These are phyloP conservation scores for Schoenoplectus triqueter DNA, from an alignment of 202 grass and related monocot species.

Conservation along the genomic window DNA sequence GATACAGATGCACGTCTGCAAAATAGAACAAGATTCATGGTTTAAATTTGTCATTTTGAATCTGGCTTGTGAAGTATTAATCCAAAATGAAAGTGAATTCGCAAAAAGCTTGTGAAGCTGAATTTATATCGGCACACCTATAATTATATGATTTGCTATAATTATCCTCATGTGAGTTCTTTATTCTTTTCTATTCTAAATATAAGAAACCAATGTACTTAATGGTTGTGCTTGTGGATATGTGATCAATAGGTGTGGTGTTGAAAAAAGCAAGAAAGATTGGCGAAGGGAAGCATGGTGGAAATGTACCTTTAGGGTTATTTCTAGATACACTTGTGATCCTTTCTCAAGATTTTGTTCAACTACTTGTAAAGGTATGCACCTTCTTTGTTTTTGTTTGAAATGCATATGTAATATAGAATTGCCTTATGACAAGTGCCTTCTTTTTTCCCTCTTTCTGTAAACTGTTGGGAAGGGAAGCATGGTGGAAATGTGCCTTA, in stretches of 20 bases:
- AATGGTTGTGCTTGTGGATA: conserved; percentile 41
- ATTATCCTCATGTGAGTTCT: conserved; percentile 8
- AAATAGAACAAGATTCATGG: conserved; percentile 16
- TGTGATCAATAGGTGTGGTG: conserved; percentile 69
- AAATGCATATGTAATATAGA: background rate
- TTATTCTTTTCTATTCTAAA: conserved; percentile 34
- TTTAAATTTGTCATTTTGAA: conserved; percentile 12
- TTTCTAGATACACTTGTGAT: conserved; percentile 83
- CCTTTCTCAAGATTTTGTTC: conserved; percentile 71
- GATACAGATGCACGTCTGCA: background rate
- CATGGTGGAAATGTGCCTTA: too few species aligned
- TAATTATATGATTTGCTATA: conserved; percentile 30
- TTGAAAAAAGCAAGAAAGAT: conserved; percentile 93
- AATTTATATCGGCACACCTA: background rate
- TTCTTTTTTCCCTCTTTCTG: background rate
- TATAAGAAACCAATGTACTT: conserved; percentile 25
- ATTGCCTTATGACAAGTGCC: background rate
- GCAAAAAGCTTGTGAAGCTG: background rate
- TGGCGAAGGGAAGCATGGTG: conserved; percentile 54
- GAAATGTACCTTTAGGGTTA: conserved; percentile 67
- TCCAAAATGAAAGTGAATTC: conserved; percentile 16
- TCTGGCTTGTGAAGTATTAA: background rate
- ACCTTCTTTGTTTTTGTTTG: background rate
- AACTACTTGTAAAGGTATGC: conserved; percentile 86
- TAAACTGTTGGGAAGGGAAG: background rate